These are phyloP conservation scores for Diaporthe ampelina DNA, from an alignment of 2,329 filamentous ascomycete species.

Conservation along the genomic window DNA sequence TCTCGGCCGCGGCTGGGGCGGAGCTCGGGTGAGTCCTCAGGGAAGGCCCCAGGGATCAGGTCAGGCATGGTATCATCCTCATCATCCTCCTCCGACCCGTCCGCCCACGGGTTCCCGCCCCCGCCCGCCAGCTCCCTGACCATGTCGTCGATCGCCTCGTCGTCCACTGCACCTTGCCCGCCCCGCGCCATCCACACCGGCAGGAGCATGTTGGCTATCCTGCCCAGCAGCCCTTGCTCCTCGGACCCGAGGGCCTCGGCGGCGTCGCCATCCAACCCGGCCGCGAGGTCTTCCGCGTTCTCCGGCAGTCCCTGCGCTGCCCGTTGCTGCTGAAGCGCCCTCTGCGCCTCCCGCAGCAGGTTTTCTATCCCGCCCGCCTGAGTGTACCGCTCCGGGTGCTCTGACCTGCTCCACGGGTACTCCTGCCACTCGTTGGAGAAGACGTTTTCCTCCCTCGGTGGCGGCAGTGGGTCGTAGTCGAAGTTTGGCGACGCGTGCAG, in stretches of 20 bases:
- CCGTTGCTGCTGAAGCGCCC: constrained; percentile 15
- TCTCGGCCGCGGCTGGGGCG: background rate
- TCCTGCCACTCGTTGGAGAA: constrained; percentile 60
- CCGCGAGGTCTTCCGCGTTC: background rate
- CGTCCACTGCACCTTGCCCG: background rate
- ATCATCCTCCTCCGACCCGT: background rate
- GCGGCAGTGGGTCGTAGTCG: constrained; percentile 87
- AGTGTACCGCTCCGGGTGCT: constrained; percentile 3
- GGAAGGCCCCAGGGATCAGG: background rate
- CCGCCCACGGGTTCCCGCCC: constrained; percentile 14
- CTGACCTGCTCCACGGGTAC: constrained; percentile 55
- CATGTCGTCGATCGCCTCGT: background rate
- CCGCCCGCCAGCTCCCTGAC: constrained; percentile 4
- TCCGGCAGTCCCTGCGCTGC: constrained; percentile 10
- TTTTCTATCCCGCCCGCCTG: constrained; percentile 23
- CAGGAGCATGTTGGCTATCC: constrained; percentile 26
- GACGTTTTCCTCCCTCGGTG: constrained; percentile 67
- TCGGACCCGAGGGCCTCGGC: background rate
- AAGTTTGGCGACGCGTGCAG: constrained; percentile 76
- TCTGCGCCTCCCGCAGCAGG: constrained; percentile 16
- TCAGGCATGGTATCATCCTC: constrained; percentile 11
- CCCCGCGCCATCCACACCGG: constrained; percentile 32
- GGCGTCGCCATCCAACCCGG: background rate
- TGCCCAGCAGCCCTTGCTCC: constrained; percentile 18
- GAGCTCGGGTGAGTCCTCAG: constrained; percentile 3